Conservation (phyloP, 495 filamentous ascomycete genomes). For the Xylaria grammica region DNA sequence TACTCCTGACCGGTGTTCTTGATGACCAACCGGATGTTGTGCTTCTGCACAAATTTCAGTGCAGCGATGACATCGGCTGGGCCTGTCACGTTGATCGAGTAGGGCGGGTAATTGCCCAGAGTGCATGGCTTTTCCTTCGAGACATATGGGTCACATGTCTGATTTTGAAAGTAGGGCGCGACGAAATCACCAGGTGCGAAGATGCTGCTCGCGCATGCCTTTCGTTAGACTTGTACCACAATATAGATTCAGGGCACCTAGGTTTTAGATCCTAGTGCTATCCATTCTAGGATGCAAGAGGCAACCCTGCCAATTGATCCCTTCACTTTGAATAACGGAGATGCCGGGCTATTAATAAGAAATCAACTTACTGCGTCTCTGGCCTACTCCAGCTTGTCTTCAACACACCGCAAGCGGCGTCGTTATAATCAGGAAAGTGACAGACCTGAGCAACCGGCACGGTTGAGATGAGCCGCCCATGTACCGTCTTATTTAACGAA, state of each 20-base stretch:
- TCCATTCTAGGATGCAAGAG: no score
- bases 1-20: constrained; percentile 13
- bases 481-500: constrained; percentile 44
- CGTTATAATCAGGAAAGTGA: constrained; percentile 28
- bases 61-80: background rate
- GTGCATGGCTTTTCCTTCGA: background rate
- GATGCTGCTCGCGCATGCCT: background rate
- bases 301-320: no score
- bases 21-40: background rate
- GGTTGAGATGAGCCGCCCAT: constrained; percentile 49
- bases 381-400: background rate
- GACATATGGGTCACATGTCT: background rate
- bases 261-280: no score
- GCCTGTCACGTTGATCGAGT: background rate
- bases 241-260: no score
- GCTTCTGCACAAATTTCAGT: constrained; percentile 12
- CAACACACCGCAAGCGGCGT: background rate
- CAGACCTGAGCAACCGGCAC: constrained; percentile 53
- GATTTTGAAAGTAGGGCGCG: background rate
- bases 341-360: background rate
- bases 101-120: background rate
- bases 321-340: no score
- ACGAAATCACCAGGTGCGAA: background rate
- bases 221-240: background rate
- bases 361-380: background rate